Conservation (phyloP, 2,329 filamentous ascomycete species). For the Arthrobotrys megalospora region DNA sequence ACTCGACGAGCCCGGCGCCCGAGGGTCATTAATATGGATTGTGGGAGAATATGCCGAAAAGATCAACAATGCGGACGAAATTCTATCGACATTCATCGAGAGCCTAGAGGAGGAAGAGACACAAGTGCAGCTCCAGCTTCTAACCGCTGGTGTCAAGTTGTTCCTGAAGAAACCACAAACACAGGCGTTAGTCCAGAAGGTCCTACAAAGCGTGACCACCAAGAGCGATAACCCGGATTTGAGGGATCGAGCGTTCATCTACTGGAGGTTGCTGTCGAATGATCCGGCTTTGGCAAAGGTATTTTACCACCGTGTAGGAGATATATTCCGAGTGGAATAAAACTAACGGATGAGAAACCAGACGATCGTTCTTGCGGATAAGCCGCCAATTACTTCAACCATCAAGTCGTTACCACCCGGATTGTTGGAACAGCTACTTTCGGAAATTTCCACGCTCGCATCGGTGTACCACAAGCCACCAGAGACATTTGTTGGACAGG, state of each 20-base stretch:
- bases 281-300: conserved; percentile 92
- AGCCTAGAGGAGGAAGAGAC: conserved; percentile 97
- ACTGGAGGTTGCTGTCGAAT: conserved; percentile 95
- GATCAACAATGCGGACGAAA: conserved; percentile 98
- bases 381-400: conserved; percentile 93
- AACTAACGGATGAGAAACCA: conserved; percentile 64
- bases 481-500: conserved; percentile 97
- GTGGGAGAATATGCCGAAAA: conserved; percentile 99
- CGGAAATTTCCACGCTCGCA: conserved; percentile 91
- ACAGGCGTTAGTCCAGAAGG: conserved; percentile 92
- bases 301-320: conserved; percentile 52
- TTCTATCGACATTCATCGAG: conserved; percentile 90
- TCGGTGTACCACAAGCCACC: conserved; percentile 99
- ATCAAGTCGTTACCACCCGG: conserved; percentile 88
- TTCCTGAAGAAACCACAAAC: conserved; percentile 97
- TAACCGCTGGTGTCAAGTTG: conserved; percentile 96
- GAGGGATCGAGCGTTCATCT: conserved; percentile 95
- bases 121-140: conserved; percentile 96
- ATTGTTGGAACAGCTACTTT: conserved; percentile 89
- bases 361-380: conserved; percentile 92
- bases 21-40: conserved; percentile 96
- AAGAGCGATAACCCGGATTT: conserved; percentile 99
- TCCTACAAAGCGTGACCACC: conserved; percentile 90
- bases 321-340: conserved; percentile 4
- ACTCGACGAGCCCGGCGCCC: conserved; percentile 90